A percentile compares a stretch with the other conserved stretches of the same genome.
These are phyloP conservation scores for Climacium dendroides DNA, from an alignment of 225 moss, liverwort and hornwort genomes.

Conservation along the genomic window DNA sequence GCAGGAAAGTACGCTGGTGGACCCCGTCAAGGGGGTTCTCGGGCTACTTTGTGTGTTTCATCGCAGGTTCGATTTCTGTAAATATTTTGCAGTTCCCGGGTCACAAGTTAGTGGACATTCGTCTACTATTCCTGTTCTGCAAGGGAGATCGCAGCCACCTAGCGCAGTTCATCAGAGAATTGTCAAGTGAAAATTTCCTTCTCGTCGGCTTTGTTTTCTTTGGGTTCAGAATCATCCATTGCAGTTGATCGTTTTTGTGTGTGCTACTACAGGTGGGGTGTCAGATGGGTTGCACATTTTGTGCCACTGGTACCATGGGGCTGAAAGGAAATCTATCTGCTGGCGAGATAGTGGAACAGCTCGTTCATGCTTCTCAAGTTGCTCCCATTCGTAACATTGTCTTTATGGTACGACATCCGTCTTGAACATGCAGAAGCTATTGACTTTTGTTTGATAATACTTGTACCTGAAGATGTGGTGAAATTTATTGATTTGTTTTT, in stretches of 20 bases:
- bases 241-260: not conserved
- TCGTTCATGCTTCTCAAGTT: conserved; percentile 84
- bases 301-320: conserved; percentile 99
- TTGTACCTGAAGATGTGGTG: not conserved
- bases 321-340: conserved; percentile 85
- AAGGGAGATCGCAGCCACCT: not conserved
- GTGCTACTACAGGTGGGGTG: conserved; percentile 66
- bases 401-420: conserved; percentile 60
- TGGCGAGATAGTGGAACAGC: conserved; percentile 95
- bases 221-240: not conserved
- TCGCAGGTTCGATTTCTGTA: conserved; percentile 56
- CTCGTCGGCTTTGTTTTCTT: not conserved
- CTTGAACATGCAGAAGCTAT: not conserved
- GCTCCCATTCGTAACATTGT: conserved; percentile 86
- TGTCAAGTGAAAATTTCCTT: not conserved
- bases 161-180: not conserved
- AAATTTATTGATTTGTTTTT: not conserved
- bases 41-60: conserved; percentile 92
- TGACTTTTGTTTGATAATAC: not conserved
- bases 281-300: conserved; percentile 98
- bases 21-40: conserved; percentile 68
- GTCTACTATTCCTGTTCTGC: not conserved
- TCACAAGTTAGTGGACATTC: not conserved
- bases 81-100: not conserved
- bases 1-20: conserved; percentile 88